Evolutionary conservation across 768 basidiomycete species (phyloP), one percentile per base, ranked within the genome.

Genomic region (Cyclocybe aegerita): DNA sequence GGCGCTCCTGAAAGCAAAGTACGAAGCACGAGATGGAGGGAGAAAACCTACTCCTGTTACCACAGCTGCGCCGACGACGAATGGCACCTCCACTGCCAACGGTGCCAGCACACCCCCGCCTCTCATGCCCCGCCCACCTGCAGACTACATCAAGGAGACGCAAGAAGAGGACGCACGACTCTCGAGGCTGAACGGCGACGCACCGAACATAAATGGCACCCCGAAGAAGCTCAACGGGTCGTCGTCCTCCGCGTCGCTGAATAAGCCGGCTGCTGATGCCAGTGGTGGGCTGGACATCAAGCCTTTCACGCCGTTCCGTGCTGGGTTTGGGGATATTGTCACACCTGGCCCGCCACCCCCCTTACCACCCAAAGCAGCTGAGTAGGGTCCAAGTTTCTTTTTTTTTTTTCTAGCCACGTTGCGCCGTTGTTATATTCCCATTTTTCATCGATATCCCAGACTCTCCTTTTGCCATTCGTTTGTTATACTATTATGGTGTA

Each of bases 101-200:
- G 23, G 48, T 7, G 39, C 59, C 31, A 71, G 73, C 0, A 66
- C 77, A 0, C 90, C 87, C 0, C 88, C 89, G 1, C 88, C 90
- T 7, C 69, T 92, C 53, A 70, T 79, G 73, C 90, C 90, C 2
- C 82, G 85, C 44, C 90, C 90, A 1, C 90, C 90, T 7, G 81
- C 65, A 5, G 85, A 88, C 48, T 92, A 92, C 63, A 90, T 93
- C 53, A 81, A 86, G 55, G 86, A 92, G 69, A 92, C 90, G 12
- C 84, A 80, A 53, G 85, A 85, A 57, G 88, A 85, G 57, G 87
- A 92, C 56, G 70, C 78, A 11, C 77, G 86, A 11, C 73, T 82
- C 9, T 77, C 77, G 32, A 65, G 67, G 40, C 61, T 65, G 46
- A 72, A 68, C 46, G 70, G 62, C 35, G 65, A 55, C 15, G 59